A percentile compares a stretch with the other conserved stretches of the same genome.
Evolutionary conservation across 225 moss, liverwort and hornwort genomes (phyloP).

Genomic region (Physcomitrium patens): DNA sequence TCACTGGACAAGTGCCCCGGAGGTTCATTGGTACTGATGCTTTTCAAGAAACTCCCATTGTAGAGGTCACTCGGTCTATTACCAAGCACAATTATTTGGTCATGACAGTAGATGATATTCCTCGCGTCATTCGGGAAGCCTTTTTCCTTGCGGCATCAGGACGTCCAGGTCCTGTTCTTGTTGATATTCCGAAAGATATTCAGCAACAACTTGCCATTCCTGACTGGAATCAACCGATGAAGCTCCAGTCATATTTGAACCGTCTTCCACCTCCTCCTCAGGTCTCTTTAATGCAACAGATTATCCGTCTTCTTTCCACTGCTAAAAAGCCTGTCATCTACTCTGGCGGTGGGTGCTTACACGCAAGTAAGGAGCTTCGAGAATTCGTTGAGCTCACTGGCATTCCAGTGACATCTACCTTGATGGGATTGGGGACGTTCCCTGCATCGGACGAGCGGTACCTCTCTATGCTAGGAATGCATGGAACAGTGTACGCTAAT

Average conservation of each 20-base stretch:
- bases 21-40: slow-evolving; percentile 95
- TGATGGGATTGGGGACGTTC: slow-evolving; percentile 95
- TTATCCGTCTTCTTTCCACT: slow-evolving; percentile 72
- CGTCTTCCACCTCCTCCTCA: slow-evolving; percentile 76
- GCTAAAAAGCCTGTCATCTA: slow-evolving; percentile 93
- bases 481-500: slow-evolving; percentile 90
- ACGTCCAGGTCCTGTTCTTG: slow-evolving; percentile 91
- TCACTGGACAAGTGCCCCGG: slow-evolving; percentile 96
- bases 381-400: slow-evolving; percentile 95
- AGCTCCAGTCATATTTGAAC: slow-evolving; percentile 74
- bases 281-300: slow-evolving; percentile 75
- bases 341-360: slow-evolving; percentile 88
- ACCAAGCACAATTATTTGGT: slow-evolving; percentile 98
- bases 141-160: slow-evolving; percentile 95
- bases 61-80: slow-evolving; percentile 92
- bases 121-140: slow-evolving; percentile 86
- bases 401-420: slow-evolving; percentile 87
- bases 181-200: slow-evolving; percentile 94
- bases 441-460: slow-evolving; percentile 73
- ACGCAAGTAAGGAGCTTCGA: slow-evolving; percentile 88
- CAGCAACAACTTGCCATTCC: slow-evolving; percentile 97
- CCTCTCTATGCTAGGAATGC: slow-evolving; percentile 94
- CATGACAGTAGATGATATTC: slow-evolving; percentile 95
- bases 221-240: slow-evolving; percentile 90
- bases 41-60: slow-evolving; percentile 97